Evolutionary conservation across 1,139 yeast genomes (phyloP), one percentile per base, ranked within the genome.

Genomic region (Starmera stellimalicola): DNA sequence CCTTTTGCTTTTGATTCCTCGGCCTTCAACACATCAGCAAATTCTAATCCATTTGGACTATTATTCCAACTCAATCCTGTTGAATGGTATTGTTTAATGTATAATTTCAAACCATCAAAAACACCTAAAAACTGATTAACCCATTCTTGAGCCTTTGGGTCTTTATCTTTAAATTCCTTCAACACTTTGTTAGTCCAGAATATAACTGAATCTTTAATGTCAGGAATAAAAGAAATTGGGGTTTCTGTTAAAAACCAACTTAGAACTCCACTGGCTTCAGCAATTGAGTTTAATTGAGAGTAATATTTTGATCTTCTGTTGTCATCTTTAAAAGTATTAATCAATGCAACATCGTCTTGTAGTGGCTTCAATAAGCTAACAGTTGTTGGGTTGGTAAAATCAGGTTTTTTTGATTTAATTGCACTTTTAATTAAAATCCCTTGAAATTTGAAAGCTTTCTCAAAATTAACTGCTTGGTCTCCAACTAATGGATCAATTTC

Each of bases 161-260:
- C 88, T 37, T 71, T 63, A 10, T 77, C 94, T 55, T 73, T 84
- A 61, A 62, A 76, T 41, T 85, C 95, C 58, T 87, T 88, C 56
- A 87, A 60, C 27, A 88, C 79, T 48, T 95, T 72, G 60, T 93
- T 88, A 20, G 94, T 74, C 85, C 95, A 93, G 60, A 88, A 93
- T 53, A 81, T 91, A 26, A 95, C 85, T 27, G 94, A 75, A 50
- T 93, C 98, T 53, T 80, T 83, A 60, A 78, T 82, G 45, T 88
- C 96, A 3, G 81, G 73, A 40, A 93, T 71, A 44, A 69, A 73
- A 1, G 85, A 73, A 14, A 77, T 74, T 10, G 77, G 73, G 5
- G 88, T 77, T 4, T 69, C 73, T 12, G 75, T 70, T 16, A 83
- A 75, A 41, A 88, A 72, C 99, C 99, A 93, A 15, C 94, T 94